Evolutionary conservation across 1,284 basidiomycete genomes (phyloP).

Genomic region (Papiliotrema laurentii): DNA sequence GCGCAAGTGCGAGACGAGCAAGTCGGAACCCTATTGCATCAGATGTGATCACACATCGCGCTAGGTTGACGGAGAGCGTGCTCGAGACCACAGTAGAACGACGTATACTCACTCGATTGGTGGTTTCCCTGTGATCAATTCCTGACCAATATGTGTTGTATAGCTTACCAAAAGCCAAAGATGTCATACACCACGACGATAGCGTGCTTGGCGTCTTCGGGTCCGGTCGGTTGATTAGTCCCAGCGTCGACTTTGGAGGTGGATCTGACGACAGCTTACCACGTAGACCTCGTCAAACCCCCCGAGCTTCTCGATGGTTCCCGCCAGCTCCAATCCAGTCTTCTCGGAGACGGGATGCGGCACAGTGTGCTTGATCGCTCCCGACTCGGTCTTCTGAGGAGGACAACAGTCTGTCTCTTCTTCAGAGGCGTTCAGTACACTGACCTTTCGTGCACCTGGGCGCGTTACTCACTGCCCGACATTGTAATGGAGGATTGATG

Average conservation of each 20-base stretch:
- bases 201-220: constrained; percentile 32
- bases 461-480: no score
- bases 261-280: constrained; percentile 11
- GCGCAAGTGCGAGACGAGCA: constrained; percentile 28
- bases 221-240: constrained; percentile 24
- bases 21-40: constrained; percentile 30
- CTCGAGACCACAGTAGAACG: no score
- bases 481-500: no score
- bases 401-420: constrained; percentile 26
- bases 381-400: constrained; percentile 20
- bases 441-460: no score
- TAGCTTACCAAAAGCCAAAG: constrained; percentile 40
- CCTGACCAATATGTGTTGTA: background rate
- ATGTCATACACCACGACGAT: constrained; percentile 35
- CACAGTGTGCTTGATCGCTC: constrained; percentile 26
- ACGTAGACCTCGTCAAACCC: constrained; percentile 38
- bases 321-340: constrained; percentile 23
- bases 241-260: background rate
- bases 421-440: no score
- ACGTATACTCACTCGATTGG: constrained; percentile 21
- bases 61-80: background rate
- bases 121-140: constrained; percentile 36
- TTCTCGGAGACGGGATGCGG: constrained; percentile 26
- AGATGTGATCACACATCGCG: background rate
- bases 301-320: constrained; percentile 20